A percentile compares a stretch with the other conserved stretches of the same genome.
These are phyloP conservation scores for Diaporthe sp. DNA, from an alignment of 2,329 filamentous ascomycete genomes.

Conservation along the genomic window DNA sequence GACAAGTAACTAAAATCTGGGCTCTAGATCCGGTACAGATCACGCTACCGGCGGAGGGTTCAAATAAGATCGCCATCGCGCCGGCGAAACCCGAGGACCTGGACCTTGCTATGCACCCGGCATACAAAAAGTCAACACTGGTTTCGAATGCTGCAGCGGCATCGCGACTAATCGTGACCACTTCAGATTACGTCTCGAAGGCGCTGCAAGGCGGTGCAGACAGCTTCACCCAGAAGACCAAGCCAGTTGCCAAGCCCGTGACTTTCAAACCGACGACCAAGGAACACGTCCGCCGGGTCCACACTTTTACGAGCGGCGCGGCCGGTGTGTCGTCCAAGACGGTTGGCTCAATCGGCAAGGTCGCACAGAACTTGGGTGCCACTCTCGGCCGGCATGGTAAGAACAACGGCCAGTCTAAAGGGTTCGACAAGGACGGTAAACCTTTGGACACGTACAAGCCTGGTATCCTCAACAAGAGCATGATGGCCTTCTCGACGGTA, in stretches of 20 bases:
- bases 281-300: constrained; percentile 87
- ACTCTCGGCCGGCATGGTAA: constrained; percentile 74
- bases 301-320: constrained; percentile 85
- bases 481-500: constrained; percentile 97
- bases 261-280: constrained; percentile 91
- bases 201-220: constrained; percentile 84
- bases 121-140: constrained; percentile 89
- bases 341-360: constrained; percentile 84
- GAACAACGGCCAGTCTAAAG: constrained; percentile 67
- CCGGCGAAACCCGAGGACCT: constrained; percentile 80
- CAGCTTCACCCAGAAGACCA: constrained; percentile 83
- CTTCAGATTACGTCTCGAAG: constrained; percentile 83
- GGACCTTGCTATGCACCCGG: constrained; percentile 84
- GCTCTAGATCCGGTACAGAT: constrained; percentile 82
- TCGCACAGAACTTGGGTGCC: constrained; percentile 92
- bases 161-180: constrained; percentile 92
- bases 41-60: constrained; percentile 77
- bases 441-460: constrained; percentile 81
- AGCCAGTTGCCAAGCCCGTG: constrained; percentile 83
- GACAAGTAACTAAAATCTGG: constrained; percentile 36
- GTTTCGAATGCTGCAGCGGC: constrained; percentile 90
- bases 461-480: constrained; percentile 91
- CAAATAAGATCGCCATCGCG: constrained; percentile 73
- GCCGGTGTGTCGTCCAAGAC: constrained; percentile 88
- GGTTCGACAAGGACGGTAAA: constrained; percentile 79